phyloP scores from a whole-genome alignment of 176 grass and related monocot genomes.

The Avena atlantica region DNA sequence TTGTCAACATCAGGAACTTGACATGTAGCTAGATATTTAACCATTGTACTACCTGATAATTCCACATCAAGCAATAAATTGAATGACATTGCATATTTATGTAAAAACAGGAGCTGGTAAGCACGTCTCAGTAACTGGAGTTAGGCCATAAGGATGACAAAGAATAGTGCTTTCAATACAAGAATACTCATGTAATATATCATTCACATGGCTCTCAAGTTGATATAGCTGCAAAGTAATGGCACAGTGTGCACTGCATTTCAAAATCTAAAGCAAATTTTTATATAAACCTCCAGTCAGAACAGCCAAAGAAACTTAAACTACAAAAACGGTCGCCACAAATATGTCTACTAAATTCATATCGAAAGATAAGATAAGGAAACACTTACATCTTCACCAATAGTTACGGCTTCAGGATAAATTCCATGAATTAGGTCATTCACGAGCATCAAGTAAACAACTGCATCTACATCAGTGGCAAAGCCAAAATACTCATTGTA shows the following conservation, averaged over 20 bases:
- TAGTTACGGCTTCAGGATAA: constrained; percentile 80
- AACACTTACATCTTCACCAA: constrained; percentile 94
- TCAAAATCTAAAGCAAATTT: constrained; percentile 13
- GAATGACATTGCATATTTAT: constrained; percentile 17
- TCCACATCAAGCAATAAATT: neutral
- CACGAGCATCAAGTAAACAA: constrained; percentile 95
- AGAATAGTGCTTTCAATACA: neutral
- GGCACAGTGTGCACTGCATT: neutral
- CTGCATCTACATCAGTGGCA: constrained; percentile 91
- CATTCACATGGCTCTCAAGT: neutral
- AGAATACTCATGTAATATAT: constrained; percentile 12
- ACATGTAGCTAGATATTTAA: constrained; percentile 18
- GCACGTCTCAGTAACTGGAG: neutral
- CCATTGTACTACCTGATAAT: neutral
- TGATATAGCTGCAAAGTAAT: constrained; percentile 13
- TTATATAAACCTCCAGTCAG: constrained; percentile 13
- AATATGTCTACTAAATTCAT: constrained; percentile 31
- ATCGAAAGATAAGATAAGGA: constrained; percentile 23
- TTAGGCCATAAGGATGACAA: neutral
- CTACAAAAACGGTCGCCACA: neutral
- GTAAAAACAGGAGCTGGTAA: constrained; percentile 36
- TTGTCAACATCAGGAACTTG: neutral
- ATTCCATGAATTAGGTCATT: constrained; percentile 93
- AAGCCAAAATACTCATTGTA: constrained; percentile 96
- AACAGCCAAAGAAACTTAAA: constrained; percentile 19